Evolutionary conservation across 2,329 filamentous ascomycete species (phyloP).

Genomic region (Fusarium sterilihyphosum): DNA sequence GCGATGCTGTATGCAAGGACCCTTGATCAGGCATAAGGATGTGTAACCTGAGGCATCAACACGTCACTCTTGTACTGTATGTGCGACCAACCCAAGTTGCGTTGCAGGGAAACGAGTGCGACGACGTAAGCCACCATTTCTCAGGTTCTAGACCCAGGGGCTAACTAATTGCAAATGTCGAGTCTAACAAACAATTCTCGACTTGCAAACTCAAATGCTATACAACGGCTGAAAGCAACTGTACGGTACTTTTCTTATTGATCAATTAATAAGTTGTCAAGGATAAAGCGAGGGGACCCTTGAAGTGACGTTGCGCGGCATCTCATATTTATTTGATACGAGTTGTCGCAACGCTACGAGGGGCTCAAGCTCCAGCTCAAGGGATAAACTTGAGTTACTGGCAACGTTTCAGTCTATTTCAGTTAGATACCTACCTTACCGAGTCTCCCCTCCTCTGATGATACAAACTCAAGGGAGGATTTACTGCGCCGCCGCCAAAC

Average conservation of each 20-base stretch:
- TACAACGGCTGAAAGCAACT: not conserved
- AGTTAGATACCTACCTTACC: not conserved
- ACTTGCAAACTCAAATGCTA: not conserved
- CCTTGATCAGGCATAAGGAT: constrained; percentile 5
- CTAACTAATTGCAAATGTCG: not conserved
- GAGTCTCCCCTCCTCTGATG: not conserved
- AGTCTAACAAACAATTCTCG: not conserved
- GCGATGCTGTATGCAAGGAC: constrained; percentile 4
- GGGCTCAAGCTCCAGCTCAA: not conserved
- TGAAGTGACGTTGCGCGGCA: constrained; percentile 17
- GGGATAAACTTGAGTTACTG: not conserved
- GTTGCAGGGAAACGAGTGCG: constrained; percentile 10
- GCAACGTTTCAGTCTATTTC: constrained; percentile 11
- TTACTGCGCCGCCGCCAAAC: constrained; percentile 3
- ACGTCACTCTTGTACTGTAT: not conserved
- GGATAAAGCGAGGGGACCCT: not conserved
- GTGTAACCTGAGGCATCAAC: constrained; percentile 23
- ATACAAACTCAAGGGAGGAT: constrained; percentile 11
- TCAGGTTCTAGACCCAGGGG: constrained; percentile 12
- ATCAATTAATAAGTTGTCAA: not conserved
- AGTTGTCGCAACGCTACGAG: constrained; percentile 20
- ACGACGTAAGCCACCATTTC: constrained; percentile 34
- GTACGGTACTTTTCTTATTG: not conserved
- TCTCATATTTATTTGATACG: not conserved
- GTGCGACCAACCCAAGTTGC: not conserved